Conservation (phyloP, 495 filamentous ascomycete species). For the Staphylotrichum tortipilum region DNA sequence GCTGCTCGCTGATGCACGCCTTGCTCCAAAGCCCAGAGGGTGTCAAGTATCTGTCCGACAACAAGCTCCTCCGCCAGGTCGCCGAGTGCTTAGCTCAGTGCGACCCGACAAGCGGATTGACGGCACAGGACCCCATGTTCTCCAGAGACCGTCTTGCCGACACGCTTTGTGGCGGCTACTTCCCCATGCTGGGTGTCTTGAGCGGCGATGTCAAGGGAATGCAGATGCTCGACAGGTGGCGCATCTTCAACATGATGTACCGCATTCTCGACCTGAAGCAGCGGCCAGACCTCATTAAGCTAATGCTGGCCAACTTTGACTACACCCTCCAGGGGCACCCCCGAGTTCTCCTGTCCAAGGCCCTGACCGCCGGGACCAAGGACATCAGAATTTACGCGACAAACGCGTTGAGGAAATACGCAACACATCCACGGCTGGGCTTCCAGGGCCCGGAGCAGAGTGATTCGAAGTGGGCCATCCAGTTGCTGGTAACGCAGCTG, state of each 20-base stretch:
- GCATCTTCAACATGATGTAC: slow-evolving; percentile 98
- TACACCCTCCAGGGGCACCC: slow-evolving; percentile 80
- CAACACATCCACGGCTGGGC: slow-evolving; percentile 40
- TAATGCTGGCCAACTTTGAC: slow-evolving; percentile 82
- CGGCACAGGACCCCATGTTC: slow-evolving; percentile 80
- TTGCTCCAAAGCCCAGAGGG: slow-evolving; percentile 80
- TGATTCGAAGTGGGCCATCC: slow-evolving; percentile 86
- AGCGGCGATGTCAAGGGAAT: slow-evolving; percentile 74
- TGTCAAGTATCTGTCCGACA: slow-evolving; percentile 73
- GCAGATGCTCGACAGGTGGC: slow-evolving; percentile 89
- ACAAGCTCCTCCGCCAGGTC: slow-evolving; percentile 85
- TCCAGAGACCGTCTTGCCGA: slow-evolving; percentile 71
- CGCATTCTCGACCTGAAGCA: slow-evolving; percentile 87
- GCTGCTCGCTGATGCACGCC: slow-evolving; percentile 77
- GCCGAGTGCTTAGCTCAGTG: slow-evolving; percentile 92
- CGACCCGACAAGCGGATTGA: slow-evolving; percentile 81
- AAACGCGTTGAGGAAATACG: slow-evolving; percentile 74
- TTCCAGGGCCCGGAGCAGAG: slow-evolving; percentile 30
- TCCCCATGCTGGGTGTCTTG: slow-evolving; percentile 79
- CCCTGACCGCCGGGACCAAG: slow-evolving; percentile 83
- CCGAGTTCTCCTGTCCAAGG: slow-evolving; percentile 84
- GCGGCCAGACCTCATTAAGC: slow-evolving; percentile 81
- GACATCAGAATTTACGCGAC: slow-evolving; percentile 83
- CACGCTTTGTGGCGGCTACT: slow-evolving; percentile 85
- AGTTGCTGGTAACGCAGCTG: slow-evolving; percentile 88